Evolutionary conservation across 129 eudicot genomes (phyloP).

Genomic region (Lactuca saligna): DNA sequence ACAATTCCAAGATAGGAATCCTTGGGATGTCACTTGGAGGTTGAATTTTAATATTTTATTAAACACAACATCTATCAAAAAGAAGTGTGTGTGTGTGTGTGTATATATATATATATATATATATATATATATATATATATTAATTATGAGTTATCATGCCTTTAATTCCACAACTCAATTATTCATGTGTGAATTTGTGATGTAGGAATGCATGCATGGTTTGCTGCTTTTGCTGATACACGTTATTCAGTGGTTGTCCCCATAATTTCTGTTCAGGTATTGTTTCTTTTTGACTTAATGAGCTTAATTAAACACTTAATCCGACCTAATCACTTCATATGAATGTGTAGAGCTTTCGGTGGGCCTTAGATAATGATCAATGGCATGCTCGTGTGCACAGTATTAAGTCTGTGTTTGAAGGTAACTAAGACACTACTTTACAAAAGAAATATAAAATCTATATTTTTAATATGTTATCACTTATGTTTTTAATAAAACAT

Average conservation of each 20-base stretch:
- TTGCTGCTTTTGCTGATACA: slow-evolving; percentile 78
- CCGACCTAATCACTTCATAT: background rate
- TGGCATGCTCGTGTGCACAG: slow-evolving; percentile 94
- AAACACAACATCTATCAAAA: slow-evolving; percentile 2
- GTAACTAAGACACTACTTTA: slow-evolving; percentile 4
- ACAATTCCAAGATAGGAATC: slow-evolving; percentile 74
- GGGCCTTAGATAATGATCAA: slow-evolving; percentile 90
- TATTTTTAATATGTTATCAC: background rate
- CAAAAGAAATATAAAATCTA: background rate
- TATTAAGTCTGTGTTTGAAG: slow-evolving; percentile 44
- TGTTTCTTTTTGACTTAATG: background rate
- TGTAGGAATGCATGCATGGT: slow-evolving; percentile 98
- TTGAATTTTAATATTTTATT: slow-evolving; percentile 11
- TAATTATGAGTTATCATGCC: background rate
- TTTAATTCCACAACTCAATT: slow-evolving; percentile 12
- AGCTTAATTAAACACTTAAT: background rate
- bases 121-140: no score
- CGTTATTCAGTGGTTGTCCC: slow-evolving; percentile 91
- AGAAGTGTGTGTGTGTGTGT: background rate
- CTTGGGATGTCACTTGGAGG: slow-evolving; percentile 99
- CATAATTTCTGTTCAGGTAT: slow-evolving; percentile 90
- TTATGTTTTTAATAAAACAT: no score
- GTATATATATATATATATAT: no score
- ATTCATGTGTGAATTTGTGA: background rate
- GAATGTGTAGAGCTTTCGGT: slow-evolving; percentile 73